Percentiles rank a stretch among this genome's conserved stretches.
phyloP scores from a whole-genome alignment of 768 basidiomycete genomes.

The Lentinus tigrinus region DNA sequence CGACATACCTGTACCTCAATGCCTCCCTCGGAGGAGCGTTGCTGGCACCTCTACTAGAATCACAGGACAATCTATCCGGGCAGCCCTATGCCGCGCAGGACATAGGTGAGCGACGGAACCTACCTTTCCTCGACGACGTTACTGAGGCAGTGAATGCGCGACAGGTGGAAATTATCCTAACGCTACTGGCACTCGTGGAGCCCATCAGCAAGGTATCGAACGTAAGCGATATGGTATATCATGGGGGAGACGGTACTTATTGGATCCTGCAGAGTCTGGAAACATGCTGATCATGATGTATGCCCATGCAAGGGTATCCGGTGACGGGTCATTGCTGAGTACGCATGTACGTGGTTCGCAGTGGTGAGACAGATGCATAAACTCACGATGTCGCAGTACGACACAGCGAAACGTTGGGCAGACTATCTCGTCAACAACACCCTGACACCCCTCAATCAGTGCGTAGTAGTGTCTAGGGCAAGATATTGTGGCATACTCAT shows the following conservation, averaged over 20 bases:
- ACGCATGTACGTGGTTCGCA: background rate
- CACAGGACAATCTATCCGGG: constrained; percentile 17
- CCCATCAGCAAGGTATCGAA: constrained; percentile 8
- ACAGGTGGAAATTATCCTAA: constrained; percentile 13
- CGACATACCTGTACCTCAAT: constrained; percentile 31
- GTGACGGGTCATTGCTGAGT: constrained; percentile 26
- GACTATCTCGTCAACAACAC: constrained; percentile 22
- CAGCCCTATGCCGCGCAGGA: constrained; percentile 27
- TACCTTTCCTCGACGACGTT: background rate
- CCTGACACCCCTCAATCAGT: constrained; percentile 4
- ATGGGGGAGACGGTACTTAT: background rate
- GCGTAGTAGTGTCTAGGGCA: background rate
- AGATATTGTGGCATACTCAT: background rate
- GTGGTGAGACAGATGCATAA: background rate
- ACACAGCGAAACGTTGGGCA: constrained; percentile 19
- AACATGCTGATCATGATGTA: constrained; percentile 29
- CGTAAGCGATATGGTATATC: background rate
- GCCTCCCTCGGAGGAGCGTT: constrained; percentile 26
- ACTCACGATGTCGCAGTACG: constrained; percentile 12
- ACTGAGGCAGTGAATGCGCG: background rate
- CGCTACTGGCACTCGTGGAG: constrained; percentile 10
- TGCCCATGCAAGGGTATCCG: constrained; percentile 31
- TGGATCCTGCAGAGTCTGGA: constrained; percentile 26
- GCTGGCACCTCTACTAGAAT: constrained; percentile 29
- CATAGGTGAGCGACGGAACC: no score